Conservation (phyloP, 257 asterid genomes). For the Solanum tarapatanum region DNA sequence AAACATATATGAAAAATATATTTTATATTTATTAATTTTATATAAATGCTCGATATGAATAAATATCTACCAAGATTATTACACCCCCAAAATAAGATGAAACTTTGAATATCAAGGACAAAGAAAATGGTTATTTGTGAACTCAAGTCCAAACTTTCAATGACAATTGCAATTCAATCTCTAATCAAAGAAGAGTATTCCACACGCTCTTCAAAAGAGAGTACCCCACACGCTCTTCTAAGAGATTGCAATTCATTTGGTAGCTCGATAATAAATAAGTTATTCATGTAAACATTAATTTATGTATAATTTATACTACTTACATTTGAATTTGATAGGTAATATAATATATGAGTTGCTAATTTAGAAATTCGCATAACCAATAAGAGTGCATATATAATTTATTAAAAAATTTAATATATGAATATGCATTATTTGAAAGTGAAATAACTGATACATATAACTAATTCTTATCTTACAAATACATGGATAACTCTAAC, state of each 20-base stretch:
- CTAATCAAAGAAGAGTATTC: background rate
- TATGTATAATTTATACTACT: no score
- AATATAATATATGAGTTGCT: background rate
- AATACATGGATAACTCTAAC: background rate
- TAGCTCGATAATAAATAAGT: no score
- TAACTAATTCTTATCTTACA: rapidly evolving
- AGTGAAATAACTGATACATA: no score
- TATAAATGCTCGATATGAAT: background rate
- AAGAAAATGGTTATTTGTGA: background rate
- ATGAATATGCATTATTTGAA: no score
- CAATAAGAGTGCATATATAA: no score
- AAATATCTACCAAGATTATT: background rate
- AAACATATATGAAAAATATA: background rate
- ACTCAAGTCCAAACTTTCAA: background rate
- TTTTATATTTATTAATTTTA: background rate
- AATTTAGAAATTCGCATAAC: no score
- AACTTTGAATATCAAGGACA: background rate
- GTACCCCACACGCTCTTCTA: background rate
- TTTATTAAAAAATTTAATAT: no score
- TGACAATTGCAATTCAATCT: background rate
- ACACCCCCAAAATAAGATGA: background rate
- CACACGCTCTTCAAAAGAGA: background rate
- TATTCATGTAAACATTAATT: no score
- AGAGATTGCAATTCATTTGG: background rate
- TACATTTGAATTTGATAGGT: no score